phyloP scores from a whole-genome alignment of 768 basidiomycete genomes.

The Podaxis sp. region DNA sequence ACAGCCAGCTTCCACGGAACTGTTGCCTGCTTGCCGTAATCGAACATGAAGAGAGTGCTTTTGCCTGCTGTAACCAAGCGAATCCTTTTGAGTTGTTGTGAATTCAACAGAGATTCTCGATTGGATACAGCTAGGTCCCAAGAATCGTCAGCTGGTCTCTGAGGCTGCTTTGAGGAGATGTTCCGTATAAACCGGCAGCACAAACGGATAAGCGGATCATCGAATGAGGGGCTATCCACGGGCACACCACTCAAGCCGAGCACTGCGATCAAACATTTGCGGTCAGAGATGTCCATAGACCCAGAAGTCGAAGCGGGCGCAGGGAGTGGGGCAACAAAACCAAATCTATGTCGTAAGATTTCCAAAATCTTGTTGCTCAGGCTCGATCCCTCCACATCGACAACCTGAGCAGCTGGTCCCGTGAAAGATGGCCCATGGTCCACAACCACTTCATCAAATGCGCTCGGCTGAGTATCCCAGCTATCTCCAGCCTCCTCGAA shows the following conservation, averaged over 20 bases:
- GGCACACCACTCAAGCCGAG: background rate
- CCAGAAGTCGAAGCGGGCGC: too few species aligned
- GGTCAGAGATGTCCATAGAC: too few species aligned
- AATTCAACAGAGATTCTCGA: too few species aligned
- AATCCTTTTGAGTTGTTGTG: background rate
- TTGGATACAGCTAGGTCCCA: background rate
- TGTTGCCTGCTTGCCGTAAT: background rate
- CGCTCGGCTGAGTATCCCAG: too few species aligned
- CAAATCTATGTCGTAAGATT: too few species aligned
- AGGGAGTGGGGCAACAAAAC: too few species aligned
- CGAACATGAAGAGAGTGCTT: background rate
- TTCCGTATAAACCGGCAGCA: background rate
- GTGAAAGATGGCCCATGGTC: too few species aligned
- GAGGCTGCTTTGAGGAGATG: background rate
- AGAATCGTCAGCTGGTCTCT: background rate
- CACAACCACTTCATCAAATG: too few species aligned
- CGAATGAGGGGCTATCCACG: background rate
- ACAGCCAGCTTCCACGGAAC: constrained; percentile 2
- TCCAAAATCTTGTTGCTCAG: too few species aligned
- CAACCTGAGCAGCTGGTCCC: too few species aligned
- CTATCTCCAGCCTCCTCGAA: too few species aligned
- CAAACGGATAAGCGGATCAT: background rate
- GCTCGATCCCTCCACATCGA: too few species aligned
- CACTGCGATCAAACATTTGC: background rate
- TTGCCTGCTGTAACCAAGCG: background rate